These are phyloP conservation scores for Solanum hybrid DNA, from an alignment of 305 asterid genomes.

Conservation along the genomic window DNA sequence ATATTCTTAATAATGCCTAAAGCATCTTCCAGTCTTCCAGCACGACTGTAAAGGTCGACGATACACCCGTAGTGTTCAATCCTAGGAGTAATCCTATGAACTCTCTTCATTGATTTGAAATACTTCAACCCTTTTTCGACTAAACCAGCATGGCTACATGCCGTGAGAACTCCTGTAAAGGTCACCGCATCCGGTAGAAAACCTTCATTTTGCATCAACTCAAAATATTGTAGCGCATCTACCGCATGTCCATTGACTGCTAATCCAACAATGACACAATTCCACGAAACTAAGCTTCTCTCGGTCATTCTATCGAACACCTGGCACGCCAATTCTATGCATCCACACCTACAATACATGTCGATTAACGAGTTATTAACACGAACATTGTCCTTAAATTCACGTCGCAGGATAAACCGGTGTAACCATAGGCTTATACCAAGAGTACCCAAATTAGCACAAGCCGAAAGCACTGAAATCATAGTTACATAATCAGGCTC, in stretches of 20 bases:
- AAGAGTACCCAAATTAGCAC: constrained; percentile 60
- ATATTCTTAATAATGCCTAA: constrained; percentile 33
- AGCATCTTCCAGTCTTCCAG: constrained; percentile 66
- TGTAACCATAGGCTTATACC: constrained; percentile 70
- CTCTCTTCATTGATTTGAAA: constrained; percentile 38
- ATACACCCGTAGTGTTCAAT: constrained; percentile 76
- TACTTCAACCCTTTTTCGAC: constrained; percentile 39
- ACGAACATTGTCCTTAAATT: constrained; percentile 28
- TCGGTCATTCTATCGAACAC: constrained; percentile 45
- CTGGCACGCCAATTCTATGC: constrained; percentile 46
- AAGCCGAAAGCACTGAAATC: constrained; percentile 49
- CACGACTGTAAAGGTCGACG: constrained; percentile 64
- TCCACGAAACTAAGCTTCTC: constrained; percentile 69
- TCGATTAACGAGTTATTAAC: constrained; percentile 59
- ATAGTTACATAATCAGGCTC: constrained; percentile 64
- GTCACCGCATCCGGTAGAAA: constrained; percentile 61
- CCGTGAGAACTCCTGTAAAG: constrained; percentile 73
- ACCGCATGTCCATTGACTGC: constrained; percentile 53
- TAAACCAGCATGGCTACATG: constrained; percentile 79
- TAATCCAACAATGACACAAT: constrained; percentile 60
- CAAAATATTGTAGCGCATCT: constrained; percentile 42
- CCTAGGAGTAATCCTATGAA: constrained; percentile 40
- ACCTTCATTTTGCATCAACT: constrained; percentile 36
- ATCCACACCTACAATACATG: constrained; percentile 74
- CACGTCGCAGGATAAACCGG: constrained; percentile 15